Base-by-base conservation (phyloP, 371 early-diverging fungal species). In the Choanephora cucurbitarum region DNA sequence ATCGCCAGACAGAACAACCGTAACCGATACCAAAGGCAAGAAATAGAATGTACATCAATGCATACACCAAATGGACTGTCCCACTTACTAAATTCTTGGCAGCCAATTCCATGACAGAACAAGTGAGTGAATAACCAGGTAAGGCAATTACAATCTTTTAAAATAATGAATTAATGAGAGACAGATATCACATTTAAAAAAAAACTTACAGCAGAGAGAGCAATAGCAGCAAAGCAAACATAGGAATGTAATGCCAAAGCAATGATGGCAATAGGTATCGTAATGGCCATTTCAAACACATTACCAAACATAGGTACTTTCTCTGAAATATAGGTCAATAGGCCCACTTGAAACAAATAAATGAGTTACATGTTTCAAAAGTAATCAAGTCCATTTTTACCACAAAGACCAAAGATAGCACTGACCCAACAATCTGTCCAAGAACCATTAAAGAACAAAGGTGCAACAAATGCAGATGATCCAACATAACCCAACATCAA, bases 1-100 rank as follows among this genome's bases (percentile, higher is more conserved):
- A 59, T n/a, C 55, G 54, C 64, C 69, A 70, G 13, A 71, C 55
- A 15, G 71, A 58, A 49, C 69, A 66, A 10, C 93, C 93, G 37
- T 91, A 81, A 0, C 83, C 79, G 46, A 93, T 75, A 31, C 91
- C 93, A 45, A 88, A 91, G 0, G 85, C 86, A 19, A 90, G 80
- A 47, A 90, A 69, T 53, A 92, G 73, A 0, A 91, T 87, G 17
- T 85, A 83, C 45, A 92, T 75, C 17, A 94, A 58, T 1, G 91
- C 86, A 58, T 88, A 82, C 9, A 88, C 82, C 9, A 91, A 63
- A 28, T 90, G 83, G 15, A 91, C 84, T 0, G 88, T 84, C 10
- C 94, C 94, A 19, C 91, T 88, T 39, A 90, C 80, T 60, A 92
- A 75, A 60, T 92, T 92, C 15, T 89, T 83, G 10, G 92, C 88